Base-by-base conservation (phyloP, 163 green algal genomes). In the Smithsoniella earleae region DNA sequence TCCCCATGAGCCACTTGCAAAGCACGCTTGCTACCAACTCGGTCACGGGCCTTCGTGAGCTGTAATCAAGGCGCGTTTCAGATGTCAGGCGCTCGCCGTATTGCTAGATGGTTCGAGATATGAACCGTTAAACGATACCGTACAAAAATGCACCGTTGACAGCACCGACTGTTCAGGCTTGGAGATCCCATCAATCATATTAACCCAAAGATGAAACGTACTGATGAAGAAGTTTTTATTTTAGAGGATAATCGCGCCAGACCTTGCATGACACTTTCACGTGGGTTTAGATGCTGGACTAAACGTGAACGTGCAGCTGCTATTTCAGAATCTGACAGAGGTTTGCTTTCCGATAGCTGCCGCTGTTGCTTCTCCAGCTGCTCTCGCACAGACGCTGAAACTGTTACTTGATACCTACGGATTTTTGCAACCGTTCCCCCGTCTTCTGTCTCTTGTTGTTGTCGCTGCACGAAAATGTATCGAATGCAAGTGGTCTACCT, bases 261-360 rank as follows among this genome's bases (percentile, higher is more conserved):
- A 10, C 25, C 13, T 64, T 64, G 49, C 49, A 64, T 64, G 8
- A 64, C 49, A 10, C 25, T 64, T 27, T 64, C 49, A 6, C 49
- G 49, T 13, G 49, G 6, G 31, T 64, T 25, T 27, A 64, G 31
- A 27, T 64, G 49, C 13, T 64, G 25, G 49, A 64, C 13, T 25
- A 64, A 27, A 6, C 25, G 31, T 10, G 49, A 27, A 13, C 49
- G 31, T 6, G 49, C 49, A 10, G 31, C 6, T 10, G 49, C 49
- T 36, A 64, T 25, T 18, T 64, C 49, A 25, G 8, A 25, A 18
- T 64, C 49, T 6, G 49, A 64, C 8, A 64, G 13, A 64, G 49
- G 49, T 27, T 64, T 18, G 8, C 8, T 10, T 10, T 64, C 33
- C 5, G 31, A 25, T 8, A 64, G 33, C 33, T 25, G 25, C 33